Evolutionary conservation across 1,139 yeast species (phyloP).

Genomic region (Yamadazyma kanchanaburiensis): DNA sequence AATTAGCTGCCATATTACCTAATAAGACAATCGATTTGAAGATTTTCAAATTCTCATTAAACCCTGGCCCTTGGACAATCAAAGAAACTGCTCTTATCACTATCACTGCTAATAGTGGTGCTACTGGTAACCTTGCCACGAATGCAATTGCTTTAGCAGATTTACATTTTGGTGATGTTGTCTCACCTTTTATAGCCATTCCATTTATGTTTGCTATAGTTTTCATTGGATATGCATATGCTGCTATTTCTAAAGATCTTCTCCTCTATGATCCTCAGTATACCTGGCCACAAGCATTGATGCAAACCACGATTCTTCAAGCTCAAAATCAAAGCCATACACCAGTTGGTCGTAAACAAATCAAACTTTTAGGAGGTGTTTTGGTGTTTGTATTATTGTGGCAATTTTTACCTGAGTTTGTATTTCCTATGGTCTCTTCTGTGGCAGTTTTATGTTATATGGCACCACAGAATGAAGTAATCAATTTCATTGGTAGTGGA

Average conservation of each 20-base stretch:
- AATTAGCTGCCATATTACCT: conserved; percentile 23
- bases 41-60: conserved; percentile 5
- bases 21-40: conserved; percentile 3
- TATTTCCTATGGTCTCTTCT: conserved; percentile 37
- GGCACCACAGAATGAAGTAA: conserved; percentile 32
- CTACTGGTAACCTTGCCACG: conserved; percentile 45
- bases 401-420: conserved; percentile 42
- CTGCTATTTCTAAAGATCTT: conserved; percentile 40
- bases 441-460: conserved; percentile 43
- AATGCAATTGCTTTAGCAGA: conserved; percentile 40
- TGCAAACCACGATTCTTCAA: conserved; percentile 43
- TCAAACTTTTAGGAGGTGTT: conserved; percentile 30
- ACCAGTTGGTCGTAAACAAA: conserved; percentile 21
- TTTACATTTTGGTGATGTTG: conserved; percentile 30
- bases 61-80: conserved; percentile 44
- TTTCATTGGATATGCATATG: conserved; percentile 46
- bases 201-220: conserved; percentile 45
- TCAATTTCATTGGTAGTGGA: conserved; percentile 43
- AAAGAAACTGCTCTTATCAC: conserved; percentile 44
- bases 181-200: conserved; percentile 28
- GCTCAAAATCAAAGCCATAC: conserved; percentile 20
- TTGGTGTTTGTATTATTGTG: conserved; percentile 30
- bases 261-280: conserved; percentile 42
- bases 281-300: conserved; percentile 45
- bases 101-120: conserved; percentile 44